Evolutionary conservation across 768 basidiomycete species (phyloP).

Genomic region (Lactifluus pinguis): DNA sequence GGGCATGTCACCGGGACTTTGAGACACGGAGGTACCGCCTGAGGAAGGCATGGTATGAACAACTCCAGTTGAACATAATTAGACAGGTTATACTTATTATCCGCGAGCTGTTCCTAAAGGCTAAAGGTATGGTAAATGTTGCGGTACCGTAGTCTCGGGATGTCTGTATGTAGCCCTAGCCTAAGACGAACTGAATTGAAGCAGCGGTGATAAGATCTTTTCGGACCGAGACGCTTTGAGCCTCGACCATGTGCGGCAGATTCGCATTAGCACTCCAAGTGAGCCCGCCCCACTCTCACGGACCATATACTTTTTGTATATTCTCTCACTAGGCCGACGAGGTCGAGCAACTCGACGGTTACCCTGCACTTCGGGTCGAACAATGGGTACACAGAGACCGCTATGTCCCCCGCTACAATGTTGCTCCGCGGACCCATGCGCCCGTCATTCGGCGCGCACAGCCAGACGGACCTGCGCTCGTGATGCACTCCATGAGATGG

Average conservation of each 20-base stretch:
- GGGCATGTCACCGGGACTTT: not conserved
- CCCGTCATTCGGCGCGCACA: conserved; percentile 54
- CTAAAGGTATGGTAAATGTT: too few species aligned
- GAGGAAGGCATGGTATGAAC: too few species aligned
- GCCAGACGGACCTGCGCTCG: conserved; percentile 26
- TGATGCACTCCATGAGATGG: conserved; percentile 85
- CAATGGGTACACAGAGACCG: conserved; percentile 55
- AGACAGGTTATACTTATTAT: too few species aligned
- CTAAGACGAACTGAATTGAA: too few species aligned
- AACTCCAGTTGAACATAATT: too few species aligned
- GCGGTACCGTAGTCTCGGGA: too few species aligned
- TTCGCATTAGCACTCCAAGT: conserved; percentile 47
- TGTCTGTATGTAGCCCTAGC: too few species aligned
- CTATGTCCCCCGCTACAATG: conserved; percentile 64
- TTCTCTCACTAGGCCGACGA: conserved; percentile 4
- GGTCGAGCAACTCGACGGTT: conserved; percentile 34
- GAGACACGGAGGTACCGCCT: not conserved
- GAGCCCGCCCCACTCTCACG: conserved; percentile 15
- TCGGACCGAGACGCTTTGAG: too few species aligned
- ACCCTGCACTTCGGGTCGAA: conserved; percentile 33
- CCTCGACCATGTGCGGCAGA: conserved; percentile 48
- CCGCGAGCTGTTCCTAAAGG: too few species aligned
- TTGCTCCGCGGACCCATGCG: conserved; percentile 71
- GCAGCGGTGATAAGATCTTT: too few species aligned
- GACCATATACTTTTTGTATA: not conserved